Base-by-base conservation (phyloP, 2,329 filamentous ascomycete species). In the Alternaria incomplexa region DNA sequence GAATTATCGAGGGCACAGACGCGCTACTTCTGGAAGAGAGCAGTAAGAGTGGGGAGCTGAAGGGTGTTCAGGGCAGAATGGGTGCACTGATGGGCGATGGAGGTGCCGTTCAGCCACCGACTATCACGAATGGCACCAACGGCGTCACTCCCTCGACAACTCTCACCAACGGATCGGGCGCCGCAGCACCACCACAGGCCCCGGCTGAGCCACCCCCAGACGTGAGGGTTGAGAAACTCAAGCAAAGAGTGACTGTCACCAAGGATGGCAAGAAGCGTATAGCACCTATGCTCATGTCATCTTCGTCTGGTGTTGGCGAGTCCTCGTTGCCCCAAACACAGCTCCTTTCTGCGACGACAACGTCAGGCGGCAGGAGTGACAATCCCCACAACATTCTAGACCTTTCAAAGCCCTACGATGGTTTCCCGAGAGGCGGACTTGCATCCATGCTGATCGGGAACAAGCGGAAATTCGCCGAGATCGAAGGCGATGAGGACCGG, bases 181-280 rank as follows among this genome's bases (percentile, higher is more conserved):
- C 65, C 84, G 84, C 69, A 11, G 62, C 69, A 40, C 63, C 32
- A 36, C 63, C 61, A 13, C 47, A 47, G 10, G 62, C 53, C 7
- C 57, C 70, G n/a, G 62, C 71, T 28, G 73, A 79, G 53, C 75
- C 76, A 43, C 71, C 75, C 30, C 62, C 70, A 11, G 88, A 91
- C 69, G 84, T 85, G 11, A 88, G 88, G 69, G 78, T 91, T 4
- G 89, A 91, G 69, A 87, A 87, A 65, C 81, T 98, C 67, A 98
- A 98, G 80, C 93, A 95, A 65, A 88, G 96, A 56, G 94, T 98
- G 4, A 97, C 95, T 0, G 90, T 97, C 63, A 97, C 93, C 0
- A 98, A 97, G 78, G 95, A 99, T 69, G 96, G 96, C 28, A 98
- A 96, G 82, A 99, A 99, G 82, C 88, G 96, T 58, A 95, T 99